These are phyloP conservation scores for Schwanniomyces etchellsii DNA, from an alignment of 1,139 yeast genomes.

Conservation along the genomic window DNA sequence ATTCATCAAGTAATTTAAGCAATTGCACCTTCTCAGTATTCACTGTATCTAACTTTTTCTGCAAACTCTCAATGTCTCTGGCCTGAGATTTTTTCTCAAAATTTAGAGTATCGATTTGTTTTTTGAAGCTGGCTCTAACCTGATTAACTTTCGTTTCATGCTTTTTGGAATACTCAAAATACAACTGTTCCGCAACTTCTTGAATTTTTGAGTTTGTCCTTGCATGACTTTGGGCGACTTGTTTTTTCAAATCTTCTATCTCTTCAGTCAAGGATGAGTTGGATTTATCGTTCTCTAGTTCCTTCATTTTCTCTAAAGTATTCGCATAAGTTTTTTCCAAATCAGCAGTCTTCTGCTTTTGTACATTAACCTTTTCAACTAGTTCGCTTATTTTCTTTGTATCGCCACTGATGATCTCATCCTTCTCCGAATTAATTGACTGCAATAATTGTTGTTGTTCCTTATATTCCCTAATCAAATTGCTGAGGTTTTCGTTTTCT, in stretches of 20 bases:
- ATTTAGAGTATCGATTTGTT: conserved; percentile 33
- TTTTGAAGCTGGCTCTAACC: conserved; percentile 16
- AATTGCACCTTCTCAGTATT: conserved; percentile 51
- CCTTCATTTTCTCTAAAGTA: conserved; percentile 4
- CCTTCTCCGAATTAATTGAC: conserved; percentile 14
- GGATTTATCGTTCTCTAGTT: conserved; percentile 3
- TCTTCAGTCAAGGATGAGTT: conserved; percentile 8
- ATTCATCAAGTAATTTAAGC: conserved; percentile 8
- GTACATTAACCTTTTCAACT: conserved; percentile 14
- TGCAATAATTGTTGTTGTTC: conserved; percentile 3
- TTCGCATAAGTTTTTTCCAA: conserved; percentile 8
- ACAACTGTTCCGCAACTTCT: conserved; percentile 59
- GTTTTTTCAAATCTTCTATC: conserved; percentile 16
- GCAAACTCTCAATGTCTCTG: conserved; percentile 42
- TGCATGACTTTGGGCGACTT: conserved; percentile 37
- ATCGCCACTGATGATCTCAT: conserved; percentile 19
- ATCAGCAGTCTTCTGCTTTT: conserved; percentile 8
- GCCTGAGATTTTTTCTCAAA: conserved; percentile 35
- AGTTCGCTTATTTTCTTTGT: conserved; percentile 19
- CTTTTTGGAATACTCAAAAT: conserved; percentile 62
- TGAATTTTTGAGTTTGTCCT: conserved; percentile 32
- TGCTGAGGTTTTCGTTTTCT: conserved; percentile 9
- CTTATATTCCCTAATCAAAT: conserved; percentile 8
- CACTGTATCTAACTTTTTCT: conserved; percentile 40
- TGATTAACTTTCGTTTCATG: conserved; percentile 49